These are phyloP conservation scores for Pisolithus marmoratus DNA, from an alignment of 768 basidiomycete species.

Conservation along the genomic window DNA sequence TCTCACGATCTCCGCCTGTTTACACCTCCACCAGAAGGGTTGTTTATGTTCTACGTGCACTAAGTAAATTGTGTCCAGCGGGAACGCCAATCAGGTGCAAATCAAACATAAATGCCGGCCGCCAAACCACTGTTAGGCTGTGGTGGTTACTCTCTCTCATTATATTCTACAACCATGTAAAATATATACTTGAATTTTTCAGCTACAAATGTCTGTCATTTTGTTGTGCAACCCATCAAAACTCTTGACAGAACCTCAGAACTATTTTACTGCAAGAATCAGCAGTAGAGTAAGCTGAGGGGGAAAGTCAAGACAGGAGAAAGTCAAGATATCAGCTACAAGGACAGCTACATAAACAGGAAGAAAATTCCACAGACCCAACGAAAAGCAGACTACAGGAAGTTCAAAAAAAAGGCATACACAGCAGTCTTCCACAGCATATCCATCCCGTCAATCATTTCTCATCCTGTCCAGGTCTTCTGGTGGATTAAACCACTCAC, in stretches of 20 bases:
- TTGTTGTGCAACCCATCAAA: no score
- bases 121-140: no score
- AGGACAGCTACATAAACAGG: slow-evolving; percentile 21
- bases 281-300: slow-evolving; percentile 9
- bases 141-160: no score
- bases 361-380: slow-evolving; percentile 10
- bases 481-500: slow-evolving; percentile 61
- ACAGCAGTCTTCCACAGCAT: slow-evolving; percentile 1
- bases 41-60: slow-evolving; percentile 4
- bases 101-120: no score
- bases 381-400: slow-evolving; percentile 8
- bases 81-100: neutral
- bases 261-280: slow-evolving; percentile 7
- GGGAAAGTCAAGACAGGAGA: neutral
- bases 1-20: neutral
- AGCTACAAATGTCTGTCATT: no score
- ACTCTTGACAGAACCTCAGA: no score
- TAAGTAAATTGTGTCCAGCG: neutral
- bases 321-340: slow-evolving; percentile 8
- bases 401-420: slow-evolving; percentile 1
- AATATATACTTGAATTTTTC: no score
- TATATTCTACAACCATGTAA: no score
- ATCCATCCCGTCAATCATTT: slow-evolving; percentile 6
- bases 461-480: slow-evolving; percentile 3
- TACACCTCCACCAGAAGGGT: slow-evolving; percentile 17